Evolutionary conservation across 2,329 filamentous ascomycete species (phyloP).

Genomic region (Arachnomyces sp.): DNA sequence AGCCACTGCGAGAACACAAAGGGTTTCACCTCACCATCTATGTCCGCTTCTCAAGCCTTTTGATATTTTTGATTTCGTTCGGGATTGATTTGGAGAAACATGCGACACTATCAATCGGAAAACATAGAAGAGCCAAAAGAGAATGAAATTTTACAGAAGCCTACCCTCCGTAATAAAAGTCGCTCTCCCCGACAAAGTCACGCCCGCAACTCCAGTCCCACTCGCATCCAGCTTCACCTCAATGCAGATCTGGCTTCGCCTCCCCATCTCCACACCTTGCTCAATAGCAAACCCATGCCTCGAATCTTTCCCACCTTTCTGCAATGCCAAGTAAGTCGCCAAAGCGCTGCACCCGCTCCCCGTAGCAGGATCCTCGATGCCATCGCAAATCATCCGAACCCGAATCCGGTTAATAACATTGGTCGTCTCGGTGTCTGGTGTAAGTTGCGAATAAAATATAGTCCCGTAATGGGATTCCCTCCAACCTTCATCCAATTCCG

Average conservation of each 20-base stretch:
- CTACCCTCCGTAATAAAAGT: slow-evolving; percentile 15
- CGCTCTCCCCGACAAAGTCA: slow-evolving; percentile 13
- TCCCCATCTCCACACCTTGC: slow-evolving; percentile 46
- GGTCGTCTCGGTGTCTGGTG: slow-evolving; percentile 17
- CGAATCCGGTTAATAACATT: slow-evolving; percentile 23
- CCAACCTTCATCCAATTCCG: slow-evolving; percentile 23
- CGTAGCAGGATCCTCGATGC: slow-evolving; percentile 42
- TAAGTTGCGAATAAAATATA: slow-evolving; percentile 23
- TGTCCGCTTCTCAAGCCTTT: too few species aligned
- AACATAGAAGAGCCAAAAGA: not conserved
- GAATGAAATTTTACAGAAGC: slow-evolving; percentile 5
- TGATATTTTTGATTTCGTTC: too few species aligned
- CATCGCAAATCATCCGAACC: slow-evolving; percentile 23
- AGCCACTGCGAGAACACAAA: too few species aligned
- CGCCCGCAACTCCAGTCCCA: slow-evolving; percentile 14
- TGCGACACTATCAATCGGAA: not conserved
- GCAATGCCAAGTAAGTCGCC: slow-evolving; percentile 37
- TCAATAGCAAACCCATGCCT: slow-evolving; percentile 32
- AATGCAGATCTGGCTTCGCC: slow-evolving; percentile 42
- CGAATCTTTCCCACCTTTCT: slow-evolving; percentile 27
- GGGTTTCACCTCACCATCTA: too few species aligned
- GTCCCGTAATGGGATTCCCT: slow-evolving; percentile 20
- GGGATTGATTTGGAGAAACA: too few species aligned
- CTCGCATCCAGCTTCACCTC: slow-evolving; percentile 33
- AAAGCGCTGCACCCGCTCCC: slow-evolving; percentile 44